phyloP scores from a whole-genome alignment of 2,329 filamentous ascomycete genomes.

The Chrysosporium keratinophilum region DNA sequence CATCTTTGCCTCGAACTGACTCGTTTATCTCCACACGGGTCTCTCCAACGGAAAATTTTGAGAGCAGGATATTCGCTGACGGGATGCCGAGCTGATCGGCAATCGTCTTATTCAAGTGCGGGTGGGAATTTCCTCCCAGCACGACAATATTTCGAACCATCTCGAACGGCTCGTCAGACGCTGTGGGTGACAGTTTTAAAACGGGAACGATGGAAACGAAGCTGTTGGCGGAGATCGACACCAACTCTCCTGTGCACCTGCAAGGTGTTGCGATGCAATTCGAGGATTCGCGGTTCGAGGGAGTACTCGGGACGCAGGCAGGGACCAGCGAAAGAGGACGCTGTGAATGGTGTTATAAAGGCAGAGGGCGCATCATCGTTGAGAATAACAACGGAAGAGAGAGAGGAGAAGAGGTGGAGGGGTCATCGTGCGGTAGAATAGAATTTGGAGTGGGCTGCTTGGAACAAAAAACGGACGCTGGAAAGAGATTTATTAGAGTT shows the following conservation, averaged over 20 bases:
- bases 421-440: constrained; percentile 2
- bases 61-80: constrained; percentile 70
- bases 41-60: constrained; percentile 91
- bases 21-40: constrained; percentile 92
- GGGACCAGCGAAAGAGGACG: not conserved
- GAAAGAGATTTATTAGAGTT: constrained; percentile 12
- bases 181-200: constrained; percentile 9
- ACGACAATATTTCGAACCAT: constrained; percentile 97
- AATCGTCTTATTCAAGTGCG: constrained; percentile 72
- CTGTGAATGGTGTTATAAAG: not conserved
- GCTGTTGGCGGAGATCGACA: not conserved
- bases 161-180: constrained; percentile 11
- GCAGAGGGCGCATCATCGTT: constrained; percentile 9
- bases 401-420: constrained; percentile 5
- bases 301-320: not conserved
- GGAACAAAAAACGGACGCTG: not conserved
- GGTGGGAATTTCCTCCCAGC: constrained; percentile 87
- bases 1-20: constrained; percentile 94
- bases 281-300: not conserved
- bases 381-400: constrained; percentile 9
- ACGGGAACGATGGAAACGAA: not conserved
- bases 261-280: not conserved
- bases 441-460: constrained; percentile 2
- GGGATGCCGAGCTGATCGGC: constrained; percentile 81
- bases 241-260: not conserved